Evolutionary conservation across 352 stramenopile species (phyloP).

Genomic region (Globisporangium rhizosaccharum): DNA sequence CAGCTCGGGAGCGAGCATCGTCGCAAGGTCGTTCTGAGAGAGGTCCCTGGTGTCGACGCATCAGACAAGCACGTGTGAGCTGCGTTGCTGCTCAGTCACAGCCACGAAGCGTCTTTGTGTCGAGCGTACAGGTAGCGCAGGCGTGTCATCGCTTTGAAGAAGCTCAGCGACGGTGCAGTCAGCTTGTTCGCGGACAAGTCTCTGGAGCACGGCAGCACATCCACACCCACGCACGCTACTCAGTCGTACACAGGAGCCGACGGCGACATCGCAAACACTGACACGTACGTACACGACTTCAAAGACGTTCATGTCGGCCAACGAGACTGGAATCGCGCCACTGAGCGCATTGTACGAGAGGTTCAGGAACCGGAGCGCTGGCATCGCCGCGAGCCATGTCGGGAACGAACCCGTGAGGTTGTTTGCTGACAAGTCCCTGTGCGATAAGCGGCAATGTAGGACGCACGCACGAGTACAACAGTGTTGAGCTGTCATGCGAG

Average conservation of each 20-base stretch:
- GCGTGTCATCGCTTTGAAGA: conserved; percentile 32
- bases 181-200: conserved; percentile 37
- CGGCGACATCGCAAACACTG: too few relatives aligned
- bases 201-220: conserved; percentile 11
- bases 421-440: conserved; percentile 54
- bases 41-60: conserved; percentile 22
- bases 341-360: conserved; percentile 38
- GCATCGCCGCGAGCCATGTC: conserved; percentile 59
- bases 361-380: conserved; percentile 54
- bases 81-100: neutral
- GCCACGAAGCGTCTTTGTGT: neutral
- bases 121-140: conserved; percentile 29
- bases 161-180: conserved; percentile 18
- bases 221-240: neutral
- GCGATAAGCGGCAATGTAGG: too few relatives aligned
- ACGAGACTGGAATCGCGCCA: conserved; percentile 38
- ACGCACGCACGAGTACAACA: neutral
- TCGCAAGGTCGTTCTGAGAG: conserved; percentile 34
- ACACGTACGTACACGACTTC: conserved; percentile 43
- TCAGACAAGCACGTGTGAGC: too few relatives aligned
- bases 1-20: conserved; percentile 26
- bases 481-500: neutral
- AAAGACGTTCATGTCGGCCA: conserved; percentile 51
- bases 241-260: too few relatives aligned
- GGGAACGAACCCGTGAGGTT: conserved; percentile 47